Percentiles rank a stretch among this genome's conserved stretches.
phyloP scores from a whole-genome alignment of 176 grass and related monocot species.

The Dactylis glomerata region DNA sequence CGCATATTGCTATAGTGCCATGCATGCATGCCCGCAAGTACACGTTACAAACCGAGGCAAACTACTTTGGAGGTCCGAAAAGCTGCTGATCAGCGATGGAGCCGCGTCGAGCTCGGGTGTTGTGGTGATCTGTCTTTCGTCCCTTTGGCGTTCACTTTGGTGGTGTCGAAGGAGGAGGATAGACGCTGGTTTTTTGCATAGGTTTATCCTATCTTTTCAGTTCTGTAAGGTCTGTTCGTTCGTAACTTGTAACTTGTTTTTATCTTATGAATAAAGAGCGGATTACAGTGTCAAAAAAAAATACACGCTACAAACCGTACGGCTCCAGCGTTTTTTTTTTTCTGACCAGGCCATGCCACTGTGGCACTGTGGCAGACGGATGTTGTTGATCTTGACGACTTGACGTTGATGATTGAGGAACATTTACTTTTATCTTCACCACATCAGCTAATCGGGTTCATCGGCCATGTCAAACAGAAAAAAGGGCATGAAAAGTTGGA shows the following conservation, averaged over 20 bases:
- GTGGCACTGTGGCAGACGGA: neutral
- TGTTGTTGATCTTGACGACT: neutral
- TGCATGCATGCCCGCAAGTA: slow-evolving; percentile 13
- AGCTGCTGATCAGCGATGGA: too few relatives aligned
- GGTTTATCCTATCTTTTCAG: too few relatives aligned
- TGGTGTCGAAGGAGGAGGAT: too few relatives aligned
- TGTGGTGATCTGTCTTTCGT: too few relatives aligned
- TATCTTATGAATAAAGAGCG: too few relatives aligned
- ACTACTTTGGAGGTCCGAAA: too few relatives aligned
- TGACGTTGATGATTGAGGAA: neutral
- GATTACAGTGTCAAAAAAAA: too few relatives aligned
- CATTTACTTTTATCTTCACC: neutral
- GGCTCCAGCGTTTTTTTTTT: neutral
- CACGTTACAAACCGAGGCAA: neutral
- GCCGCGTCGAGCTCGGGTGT: too few relatives aligned
- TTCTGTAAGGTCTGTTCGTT: too few relatives aligned
- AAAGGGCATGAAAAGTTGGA: neutral
- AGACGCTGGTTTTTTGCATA: too few relatives aligned
- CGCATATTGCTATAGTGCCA: neutral
- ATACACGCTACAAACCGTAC: neutral
- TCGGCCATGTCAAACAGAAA: neutral
- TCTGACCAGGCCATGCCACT: neutral
- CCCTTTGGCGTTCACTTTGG: too few relatives aligned
- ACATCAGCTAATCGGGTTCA: slow-evolving; percentile 19
- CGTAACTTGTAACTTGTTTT: too few relatives aligned